Evolutionary conservation across 2,329 filamentous ascomycete genomes (phyloP).

Genomic region (Epicoccum nigrum): DNA sequence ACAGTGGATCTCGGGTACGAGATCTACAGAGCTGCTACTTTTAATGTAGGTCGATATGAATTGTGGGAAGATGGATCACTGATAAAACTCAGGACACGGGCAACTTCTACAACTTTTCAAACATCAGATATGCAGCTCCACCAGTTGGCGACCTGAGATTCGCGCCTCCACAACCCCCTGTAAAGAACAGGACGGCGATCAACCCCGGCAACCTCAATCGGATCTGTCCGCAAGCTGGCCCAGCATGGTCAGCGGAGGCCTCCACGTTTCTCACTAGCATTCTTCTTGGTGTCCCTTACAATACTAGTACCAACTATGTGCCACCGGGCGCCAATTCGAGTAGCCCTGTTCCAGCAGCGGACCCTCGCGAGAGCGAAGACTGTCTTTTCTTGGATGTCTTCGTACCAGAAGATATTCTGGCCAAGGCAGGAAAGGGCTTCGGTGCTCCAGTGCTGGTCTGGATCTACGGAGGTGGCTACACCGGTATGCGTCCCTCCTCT

Average conservation of each 20-base stretch:
- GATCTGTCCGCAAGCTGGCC: constrained; percentile 46
- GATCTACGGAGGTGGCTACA: constrained; percentile 54
- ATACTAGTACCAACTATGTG: constrained; percentile 35
- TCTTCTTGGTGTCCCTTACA: constrained; percentile 37
- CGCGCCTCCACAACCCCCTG: constrained; percentile 53
- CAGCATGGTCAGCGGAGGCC: constrained; percentile 53
- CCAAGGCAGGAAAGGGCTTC: constrained; percentile 38
- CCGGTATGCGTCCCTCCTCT: not conserved
- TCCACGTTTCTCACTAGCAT: constrained; percentile 41
- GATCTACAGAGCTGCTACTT: constrained; percentile 55
- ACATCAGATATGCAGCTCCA: constrained; percentile 63
- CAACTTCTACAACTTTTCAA: constrained; percentile 61
- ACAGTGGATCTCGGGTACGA: constrained; percentile 62
- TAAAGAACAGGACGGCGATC: constrained; percentile 52
- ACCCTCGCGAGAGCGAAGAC: constrained; percentile 51
- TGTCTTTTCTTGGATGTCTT: constrained; percentile 58
- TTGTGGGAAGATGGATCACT: constrained; percentile 1
- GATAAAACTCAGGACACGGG: constrained; percentile 39
- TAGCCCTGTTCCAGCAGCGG: constrained; percentile 26
- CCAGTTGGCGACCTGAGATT: constrained; percentile 60
- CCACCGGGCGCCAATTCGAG: constrained; percentile 35
- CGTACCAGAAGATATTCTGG: constrained; percentile 50
- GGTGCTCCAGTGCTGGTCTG: constrained; percentile 56
- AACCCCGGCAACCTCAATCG: constrained; percentile 51
- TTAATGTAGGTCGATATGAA: constrained; percentile 48